These are phyloP conservation scores for Globomyces sp. DNA, from an alignment of 371 early-diverging fungal genomes.

Conservation along the genomic window DNA sequence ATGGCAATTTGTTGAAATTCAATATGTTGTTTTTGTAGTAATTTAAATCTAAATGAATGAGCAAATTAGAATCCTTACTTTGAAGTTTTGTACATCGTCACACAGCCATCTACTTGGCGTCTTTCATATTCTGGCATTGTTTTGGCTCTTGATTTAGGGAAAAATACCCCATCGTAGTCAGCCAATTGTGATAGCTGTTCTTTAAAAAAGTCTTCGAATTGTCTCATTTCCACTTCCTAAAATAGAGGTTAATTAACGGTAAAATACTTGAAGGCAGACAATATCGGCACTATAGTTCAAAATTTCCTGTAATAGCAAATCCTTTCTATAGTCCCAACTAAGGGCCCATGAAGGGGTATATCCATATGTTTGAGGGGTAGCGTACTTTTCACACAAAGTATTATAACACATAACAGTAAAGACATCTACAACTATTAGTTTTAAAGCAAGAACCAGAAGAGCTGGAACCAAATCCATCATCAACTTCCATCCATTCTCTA, in stretches of 20 bases:
- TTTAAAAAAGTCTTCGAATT: slow-evolving; percentile 82
- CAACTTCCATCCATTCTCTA: slow-evolving; percentile 87
- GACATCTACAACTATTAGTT: slow-evolving; percentile 45
- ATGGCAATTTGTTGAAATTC: slow-evolving; percentile 94
- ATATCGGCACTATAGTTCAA: slow-evolving; percentile 88
- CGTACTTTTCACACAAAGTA: slow-evolving; percentile 90
- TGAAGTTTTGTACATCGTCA: slow-evolving; percentile 88
- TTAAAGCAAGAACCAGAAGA: background rate
- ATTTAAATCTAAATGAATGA: slow-evolving; percentile 55
- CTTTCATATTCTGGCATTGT: slow-evolving; percentile 92
- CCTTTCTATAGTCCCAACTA: slow-evolving; percentile 92
- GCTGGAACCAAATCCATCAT: slow-evolving; percentile 37
- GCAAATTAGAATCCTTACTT: slow-evolving; percentile 54
- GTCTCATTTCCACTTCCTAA: slow-evolving; percentile 84
- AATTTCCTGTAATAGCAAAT: slow-evolving; percentile 87
- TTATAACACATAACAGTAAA: slow-evolving; percentile 95
- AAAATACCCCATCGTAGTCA: slow-evolving; percentile 91
- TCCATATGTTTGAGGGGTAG: slow-evolving; percentile 81
- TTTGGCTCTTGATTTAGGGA: slow-evolving; percentile 90
- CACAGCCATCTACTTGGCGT: slow-evolving; percentile 94
- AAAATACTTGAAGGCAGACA: slow-evolving; percentile 88
- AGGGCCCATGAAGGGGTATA: slow-evolving; percentile 98
- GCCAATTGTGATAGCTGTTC: slow-evolving; percentile 67
- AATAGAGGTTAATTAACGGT: background rate
- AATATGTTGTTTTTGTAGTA: slow-evolving; percentile 77